These are phyloP conservation scores for Calendula officinalis DNA, from an alignment of 129 eudicot species.

Conservation along the genomic window DNA sequence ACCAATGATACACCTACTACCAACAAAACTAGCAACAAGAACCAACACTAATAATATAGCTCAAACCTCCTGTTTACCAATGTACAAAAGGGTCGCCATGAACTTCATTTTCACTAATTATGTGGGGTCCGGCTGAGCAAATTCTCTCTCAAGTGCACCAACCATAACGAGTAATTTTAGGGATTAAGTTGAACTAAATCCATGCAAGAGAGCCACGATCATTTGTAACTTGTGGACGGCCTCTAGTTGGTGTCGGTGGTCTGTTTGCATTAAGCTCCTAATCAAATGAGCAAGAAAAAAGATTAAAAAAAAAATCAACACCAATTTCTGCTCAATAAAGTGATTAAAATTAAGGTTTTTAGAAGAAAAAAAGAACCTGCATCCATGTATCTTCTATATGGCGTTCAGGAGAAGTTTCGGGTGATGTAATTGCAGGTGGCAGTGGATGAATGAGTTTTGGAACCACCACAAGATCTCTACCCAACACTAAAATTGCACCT, in stretches of 20 bases:
- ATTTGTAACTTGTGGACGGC: constrained; percentile 88
- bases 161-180: no score
- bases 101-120: no score
- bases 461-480: constrained; percentile 89
- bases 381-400: constrained; percentile 94
- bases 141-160: no score
- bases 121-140: no score
- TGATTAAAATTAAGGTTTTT: not conserved
- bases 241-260: constrained; percentile 94
- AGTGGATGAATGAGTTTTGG: constrained; percentile 89
- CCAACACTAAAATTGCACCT: constrained; percentile 87
- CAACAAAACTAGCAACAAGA: no score
- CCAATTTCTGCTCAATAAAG: not conserved
- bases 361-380: constrained; percentile 51
- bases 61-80: no score
- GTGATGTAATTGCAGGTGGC: constrained; percentile 83
- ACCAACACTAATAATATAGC: no score
- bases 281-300: not conserved
- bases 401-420: constrained; percentile 78
- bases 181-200: constrained; percentile 19
- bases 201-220: constrained; percentile 97
- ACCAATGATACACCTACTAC: no score
- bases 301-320: not conserved
- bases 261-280: constrained; percentile 91
- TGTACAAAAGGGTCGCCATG: no score